These are phyloP conservation scores for Teunomyces kruisii DNA, from an alignment of 805 yeast species.

Conservation along the genomic window DNA sequence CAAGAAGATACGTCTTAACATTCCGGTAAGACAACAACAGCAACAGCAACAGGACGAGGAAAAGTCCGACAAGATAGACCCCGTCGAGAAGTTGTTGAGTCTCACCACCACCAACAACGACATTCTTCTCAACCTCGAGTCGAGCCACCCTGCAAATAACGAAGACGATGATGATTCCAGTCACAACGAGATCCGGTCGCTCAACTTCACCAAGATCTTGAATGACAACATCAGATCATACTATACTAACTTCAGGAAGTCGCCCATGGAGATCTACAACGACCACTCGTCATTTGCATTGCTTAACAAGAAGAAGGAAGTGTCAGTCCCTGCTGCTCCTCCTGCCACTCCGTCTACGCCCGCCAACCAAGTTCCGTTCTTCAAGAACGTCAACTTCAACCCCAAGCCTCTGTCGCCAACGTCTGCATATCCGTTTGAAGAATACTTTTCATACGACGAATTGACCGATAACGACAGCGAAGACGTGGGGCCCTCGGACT, in stretches of 20 bases:
- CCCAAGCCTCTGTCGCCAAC: conserved; percentile 22
- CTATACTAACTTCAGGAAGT: conserved; percentile 24
- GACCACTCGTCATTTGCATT: conserved; percentile 34
- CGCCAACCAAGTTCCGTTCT: conserved; percentile 29
- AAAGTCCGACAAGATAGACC: conserved; percentile 35
- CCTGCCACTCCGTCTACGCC: conserved; percentile 8
- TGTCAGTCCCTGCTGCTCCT: conserved; percentile 5
- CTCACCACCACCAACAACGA: conserved; percentile 32
- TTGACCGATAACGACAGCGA: conserved; percentile 13
- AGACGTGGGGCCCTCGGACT: conserved; percentile 1
- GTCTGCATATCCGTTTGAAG: conserved; percentile 24
- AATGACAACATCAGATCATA: conserved; percentile 38
- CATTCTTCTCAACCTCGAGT: conserved; percentile 17
- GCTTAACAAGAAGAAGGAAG: conserved; percentile 19
- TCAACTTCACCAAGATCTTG: conserved; percentile 37
- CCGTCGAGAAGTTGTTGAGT: conserved; percentile 41
- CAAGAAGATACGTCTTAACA: conserved; percentile 1
- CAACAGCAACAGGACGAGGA: conserved; percentile 9
- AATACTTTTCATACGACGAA: conserved; percentile 36
- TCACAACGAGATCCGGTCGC: conserved; percentile 14
- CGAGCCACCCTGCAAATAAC: not conserved
- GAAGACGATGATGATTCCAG: not conserved
- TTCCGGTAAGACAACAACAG: conserved; percentile 2
- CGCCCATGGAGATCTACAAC: conserved; percentile 33
- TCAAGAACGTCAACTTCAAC: conserved; percentile 37